Percentiles rank a stretch among this genome's conserved stretches.
Evolutionary conservation across 768 basidiomycete genomes (phyloP).

Genomic region (Boletellus ananas): DNA sequence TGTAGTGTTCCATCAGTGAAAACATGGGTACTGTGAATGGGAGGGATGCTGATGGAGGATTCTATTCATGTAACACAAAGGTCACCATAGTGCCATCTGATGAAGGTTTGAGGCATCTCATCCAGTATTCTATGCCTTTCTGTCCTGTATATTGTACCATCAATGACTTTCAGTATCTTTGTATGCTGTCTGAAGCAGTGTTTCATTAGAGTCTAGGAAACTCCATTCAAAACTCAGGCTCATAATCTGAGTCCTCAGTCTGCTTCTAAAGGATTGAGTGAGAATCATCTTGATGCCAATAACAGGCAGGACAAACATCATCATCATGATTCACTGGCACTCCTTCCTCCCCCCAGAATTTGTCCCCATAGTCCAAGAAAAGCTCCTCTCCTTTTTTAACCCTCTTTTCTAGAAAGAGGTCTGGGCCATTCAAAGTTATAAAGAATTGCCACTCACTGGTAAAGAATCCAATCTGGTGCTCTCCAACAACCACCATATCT

Average conservation of each 20-base stretch:
- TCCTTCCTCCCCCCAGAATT: constrained; percentile 20
- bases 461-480: constrained; percentile 36
- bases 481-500: constrained; percentile 32
- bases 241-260: no score
- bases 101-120: not conserved
- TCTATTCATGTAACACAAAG: constrained; percentile 36
- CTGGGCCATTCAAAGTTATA: not conserved
- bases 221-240: no score
- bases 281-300: no score
- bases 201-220: not conserved
- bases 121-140: not conserved
- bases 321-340: no score
- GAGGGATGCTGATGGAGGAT: constrained; percentile 44
- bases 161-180: not conserved
- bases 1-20: constrained; percentile 39
- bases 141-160: not conserved
- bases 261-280: not conserved
- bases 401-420: constrained; percentile 13
- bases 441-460: constrained; percentile 27
- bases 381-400: constrained; percentile 34
- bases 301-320: not conserved
- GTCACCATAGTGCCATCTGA: constrained; percentile 35
- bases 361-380: constrained; percentile 33
- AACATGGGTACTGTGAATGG: constrained; percentile 33
- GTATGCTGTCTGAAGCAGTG: not conserved